phyloP scores from a whole-genome alignment of 2,329 filamentous ascomycete species.

The Coniochaeta pulveracea region DNA sequence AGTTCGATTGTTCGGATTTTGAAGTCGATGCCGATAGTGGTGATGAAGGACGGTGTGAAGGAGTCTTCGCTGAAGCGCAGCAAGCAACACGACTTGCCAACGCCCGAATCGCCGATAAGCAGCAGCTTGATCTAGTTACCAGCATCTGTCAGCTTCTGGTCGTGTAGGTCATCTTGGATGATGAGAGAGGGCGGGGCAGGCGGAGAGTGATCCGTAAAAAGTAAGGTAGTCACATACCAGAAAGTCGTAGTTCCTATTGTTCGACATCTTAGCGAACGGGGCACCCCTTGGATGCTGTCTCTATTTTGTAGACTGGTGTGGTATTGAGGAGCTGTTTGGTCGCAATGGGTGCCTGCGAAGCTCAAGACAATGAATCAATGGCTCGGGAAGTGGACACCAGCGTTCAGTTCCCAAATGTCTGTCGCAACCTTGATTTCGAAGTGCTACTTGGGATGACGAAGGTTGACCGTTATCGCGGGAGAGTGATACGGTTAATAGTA shows the following conservation, averaged over 20 bases:
- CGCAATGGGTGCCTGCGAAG: too few relatives aligned
- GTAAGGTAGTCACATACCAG: constrained; percentile 59
- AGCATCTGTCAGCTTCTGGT: not conserved
- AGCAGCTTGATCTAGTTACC: constrained; percentile 77
- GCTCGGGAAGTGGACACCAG: too few relatives aligned
- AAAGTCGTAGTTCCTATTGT: constrained; percentile 98
- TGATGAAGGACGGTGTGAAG: constrained; percentile 96
- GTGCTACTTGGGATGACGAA: too few relatives aligned
- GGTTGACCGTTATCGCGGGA: too few relatives aligned
- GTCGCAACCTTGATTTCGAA: too few relatives aligned
- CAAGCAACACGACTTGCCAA: constrained; percentile 95
- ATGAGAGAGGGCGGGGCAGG: constrained; percentile 5
- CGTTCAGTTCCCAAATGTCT: too few relatives aligned
- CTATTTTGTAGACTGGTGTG: too few relatives aligned
- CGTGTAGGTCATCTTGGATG: not conserved
- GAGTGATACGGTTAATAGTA: too few relatives aligned
- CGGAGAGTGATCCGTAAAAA: too few relatives aligned
- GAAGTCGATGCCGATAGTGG: constrained; percentile 99
- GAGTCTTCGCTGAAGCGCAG: constrained; percentile 95
- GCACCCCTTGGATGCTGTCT: not conserved
- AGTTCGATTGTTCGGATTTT: constrained; percentile 99
- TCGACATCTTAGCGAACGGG: constrained; percentile 60
- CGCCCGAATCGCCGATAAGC: constrained; percentile 91
- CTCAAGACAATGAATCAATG: too few relatives aligned
- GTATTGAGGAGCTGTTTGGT: too few relatives aligned